phyloP scores from a whole-genome alignment of 1,284 basidiomycete species.

The Rhodotorula sp. region DNA sequence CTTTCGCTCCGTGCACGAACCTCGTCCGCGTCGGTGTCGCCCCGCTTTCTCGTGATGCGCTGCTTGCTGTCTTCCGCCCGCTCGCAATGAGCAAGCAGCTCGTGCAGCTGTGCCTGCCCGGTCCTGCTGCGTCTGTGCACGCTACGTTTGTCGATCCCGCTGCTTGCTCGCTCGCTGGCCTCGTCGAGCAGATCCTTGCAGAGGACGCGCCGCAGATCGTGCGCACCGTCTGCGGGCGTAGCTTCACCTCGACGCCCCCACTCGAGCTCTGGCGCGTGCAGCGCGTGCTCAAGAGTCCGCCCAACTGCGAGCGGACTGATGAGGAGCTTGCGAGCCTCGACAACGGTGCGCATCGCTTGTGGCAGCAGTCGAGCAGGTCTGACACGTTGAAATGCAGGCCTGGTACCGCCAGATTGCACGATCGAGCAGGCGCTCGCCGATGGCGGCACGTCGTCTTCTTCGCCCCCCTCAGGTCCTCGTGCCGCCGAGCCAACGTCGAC shows the following conservation, averaged over 20 bases:
- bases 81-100: conserved; percentile 24
- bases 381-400: neutral
- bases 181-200: conserved; percentile 23
- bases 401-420: conserved; percentile 5
- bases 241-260: neutral
- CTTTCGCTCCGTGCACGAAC: neutral
- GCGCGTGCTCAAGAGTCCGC: conserved; percentile 21
- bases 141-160: conserved; percentile 21
- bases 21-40: neutral
- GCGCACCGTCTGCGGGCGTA: conserved; percentile 7
- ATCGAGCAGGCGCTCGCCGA: conserved; percentile 19
- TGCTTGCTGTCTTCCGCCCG: neutral
- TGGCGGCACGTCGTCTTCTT: neutral
- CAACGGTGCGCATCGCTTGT: neutral
- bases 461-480: neutral
- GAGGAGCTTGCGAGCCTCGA: conserved; percentile 27
- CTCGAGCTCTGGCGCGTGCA: conserved; percentile 31
- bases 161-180: conserved; percentile 15
- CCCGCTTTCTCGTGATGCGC: neutral
- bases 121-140: conserved; percentile 18
- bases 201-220: conserved; percentile 35
- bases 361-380: neutral
- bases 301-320: conserved; percentile 29
- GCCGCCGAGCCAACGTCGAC: conserved; percentile 35
- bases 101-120: conserved; percentile 32